A percentile compares a stretch with the other conserved stretches of the same genome.
Conservation (phyloP, 2,329 filamentous ascomycete genomes). For the Trichoderma sp. region DNA sequence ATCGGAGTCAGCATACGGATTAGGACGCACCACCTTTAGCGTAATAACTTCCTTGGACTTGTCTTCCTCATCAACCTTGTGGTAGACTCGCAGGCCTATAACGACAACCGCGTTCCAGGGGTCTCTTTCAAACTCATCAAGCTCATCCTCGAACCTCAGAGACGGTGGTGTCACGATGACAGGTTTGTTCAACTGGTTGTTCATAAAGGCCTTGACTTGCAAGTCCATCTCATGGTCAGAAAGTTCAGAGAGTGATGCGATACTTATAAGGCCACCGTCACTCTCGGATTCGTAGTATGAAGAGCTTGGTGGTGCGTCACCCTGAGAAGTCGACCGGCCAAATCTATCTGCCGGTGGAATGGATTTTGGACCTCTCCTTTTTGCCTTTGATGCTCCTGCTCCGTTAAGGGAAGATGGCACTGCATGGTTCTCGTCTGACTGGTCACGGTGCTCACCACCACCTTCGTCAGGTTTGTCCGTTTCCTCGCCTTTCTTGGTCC, state of each 20-base stretch:
- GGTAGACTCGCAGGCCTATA: conserved; percentile 62
- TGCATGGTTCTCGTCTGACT: conserved; percentile 19
- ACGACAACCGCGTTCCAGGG: conserved; percentile 67
- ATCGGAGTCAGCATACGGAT: conserved; percentile 33
- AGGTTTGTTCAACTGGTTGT: conserved; percentile 12
- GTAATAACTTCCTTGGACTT: conserved; percentile 39
- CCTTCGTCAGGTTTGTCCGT: neutral
- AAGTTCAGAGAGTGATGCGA: conserved; percentile 42
- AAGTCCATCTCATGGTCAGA: conserved; percentile 44
- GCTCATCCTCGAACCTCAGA: conserved; percentile 40
- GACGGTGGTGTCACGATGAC: neutral
- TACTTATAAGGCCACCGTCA: conserved; percentile 32
- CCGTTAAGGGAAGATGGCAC: neutral
- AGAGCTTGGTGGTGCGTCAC: neutral
- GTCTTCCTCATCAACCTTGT: conserved; percentile 44
- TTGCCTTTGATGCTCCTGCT: conserved; percentile 22
- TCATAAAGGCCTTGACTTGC: conserved; percentile 28
- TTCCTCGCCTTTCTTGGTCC: neutral
- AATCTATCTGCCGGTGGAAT: conserved; percentile 20
- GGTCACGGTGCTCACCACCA: conserved; percentile 23
- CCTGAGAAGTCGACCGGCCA: neutral
- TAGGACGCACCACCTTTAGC: conserved; percentile 44
- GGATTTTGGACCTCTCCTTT: conserved; percentile 20
- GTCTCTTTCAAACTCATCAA: conserved; percentile 56
- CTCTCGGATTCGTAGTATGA: conserved; percentile 28